Base-by-base conservation (phyloP, 129 eudicot species). In the Artemisia tridentata region DNA sequence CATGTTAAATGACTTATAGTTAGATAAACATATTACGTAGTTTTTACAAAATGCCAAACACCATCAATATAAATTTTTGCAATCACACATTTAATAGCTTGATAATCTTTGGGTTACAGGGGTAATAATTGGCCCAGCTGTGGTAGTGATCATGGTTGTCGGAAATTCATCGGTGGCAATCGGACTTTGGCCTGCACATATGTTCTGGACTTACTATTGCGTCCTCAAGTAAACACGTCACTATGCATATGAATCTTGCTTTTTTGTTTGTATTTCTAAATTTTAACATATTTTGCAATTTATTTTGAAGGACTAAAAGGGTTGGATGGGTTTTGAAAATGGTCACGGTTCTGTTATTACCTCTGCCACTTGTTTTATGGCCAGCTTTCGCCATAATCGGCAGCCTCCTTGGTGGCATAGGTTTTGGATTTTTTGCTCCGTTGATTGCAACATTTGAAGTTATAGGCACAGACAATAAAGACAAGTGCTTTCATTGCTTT, bases 101-200 rank as follows among this genome's bases (percentile, higher is more conserved):
- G 29, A 47, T 11, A 20, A 29, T 19, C 10, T 47, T 47, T 27
- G 49, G 47, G 51, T 62, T 74, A 11, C 85, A 93, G 98, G 89
- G 65, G 14, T 77, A 9, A 78, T 93, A 19, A 79, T 89, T 27
- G 84, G 84, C 23, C 92, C 92, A 1, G 21, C 82, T 69, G 91
- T 76, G 65, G 72, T 67, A 55, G 68, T 77, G 72, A 82, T 93
- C 14, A 85, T 85, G 75, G 65, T 77, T 67, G 27, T 87, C 7
- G 97, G 95, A 72, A 86, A 89, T 65, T 83, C 96, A 15, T 80
- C 91, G 25, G 95, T 93, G 61, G 89, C 89, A 0, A 80, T 89
- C 25, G 92, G 96, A 47, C 92, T 93, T 12, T 93, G 95, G 96
- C 88, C 85, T 15, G 97, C 97, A 4, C 98, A 93, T 84, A 84